These are phyloP conservation scores for Rhododendron griersonianum DNA, from an alignment of 148 eudicot species.

Conservation along the genomic window DNA sequence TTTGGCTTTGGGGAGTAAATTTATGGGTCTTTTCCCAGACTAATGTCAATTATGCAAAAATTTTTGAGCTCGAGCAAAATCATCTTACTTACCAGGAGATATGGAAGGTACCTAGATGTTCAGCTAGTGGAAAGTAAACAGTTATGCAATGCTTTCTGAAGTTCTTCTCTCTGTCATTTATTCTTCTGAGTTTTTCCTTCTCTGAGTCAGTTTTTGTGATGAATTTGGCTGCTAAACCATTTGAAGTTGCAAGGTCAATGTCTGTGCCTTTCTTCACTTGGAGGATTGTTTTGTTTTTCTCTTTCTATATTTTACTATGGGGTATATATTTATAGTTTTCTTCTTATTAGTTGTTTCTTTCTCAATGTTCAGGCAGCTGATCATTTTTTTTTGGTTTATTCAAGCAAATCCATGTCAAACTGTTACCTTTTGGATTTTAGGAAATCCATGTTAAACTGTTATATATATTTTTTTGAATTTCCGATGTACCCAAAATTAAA, in stretches of 20 bases:
- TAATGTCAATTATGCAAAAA: constrained; percentile 71
- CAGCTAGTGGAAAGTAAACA: neutral
- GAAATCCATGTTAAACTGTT: neutral
- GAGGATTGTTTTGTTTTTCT: neutral
- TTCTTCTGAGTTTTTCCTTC: neutral
- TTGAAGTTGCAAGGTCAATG: neutral
- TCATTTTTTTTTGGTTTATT: neutral
- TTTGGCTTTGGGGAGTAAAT: constrained; percentile 92
- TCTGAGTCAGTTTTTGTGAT: neutral
- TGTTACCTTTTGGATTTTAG: neutral
- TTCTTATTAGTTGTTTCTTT: neutral
- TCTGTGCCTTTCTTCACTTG: neutral
- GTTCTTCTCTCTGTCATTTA: neutral
- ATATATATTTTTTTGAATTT: neutral
- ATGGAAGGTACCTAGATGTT: constrained; percentile 65
- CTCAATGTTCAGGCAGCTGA: neutral
- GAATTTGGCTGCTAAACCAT: neutral
- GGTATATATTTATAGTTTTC: neutral
- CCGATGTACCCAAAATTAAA: neutral
- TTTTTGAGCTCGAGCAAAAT: constrained; percentile 89
- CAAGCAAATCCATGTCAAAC: neutral
- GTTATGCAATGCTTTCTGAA: neutral
- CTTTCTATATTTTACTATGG: neutral
- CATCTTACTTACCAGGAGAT: constrained; percentile 81
- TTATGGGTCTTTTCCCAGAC: constrained; percentile 88